phyloP scores from a whole-genome alignment of 1,284 basidiomycete species.

The Cutaneotrichosporon sp. region DNA sequence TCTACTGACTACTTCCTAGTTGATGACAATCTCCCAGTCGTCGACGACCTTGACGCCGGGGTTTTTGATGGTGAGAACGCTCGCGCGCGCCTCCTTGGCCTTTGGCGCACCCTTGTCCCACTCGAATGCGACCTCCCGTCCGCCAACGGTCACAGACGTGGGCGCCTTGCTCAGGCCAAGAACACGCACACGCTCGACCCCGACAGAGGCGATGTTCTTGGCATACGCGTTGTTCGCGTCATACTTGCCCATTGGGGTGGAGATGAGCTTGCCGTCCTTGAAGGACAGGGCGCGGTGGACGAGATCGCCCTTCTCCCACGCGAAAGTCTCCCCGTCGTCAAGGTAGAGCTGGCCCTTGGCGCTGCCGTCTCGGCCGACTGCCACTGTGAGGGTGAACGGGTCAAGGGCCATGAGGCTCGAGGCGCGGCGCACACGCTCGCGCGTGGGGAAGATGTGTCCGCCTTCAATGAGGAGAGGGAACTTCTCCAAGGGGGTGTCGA shows the following conservation, averaged over 20 bases:
- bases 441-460: slow-evolving; percentile 82
- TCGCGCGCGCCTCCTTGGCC: slow-evolving; percentile 55
- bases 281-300: slow-evolving; percentile 76
- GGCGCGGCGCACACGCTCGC: slow-evolving; percentile 79
- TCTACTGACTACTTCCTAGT: background rate
- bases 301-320: slow-evolving; percentile 70
- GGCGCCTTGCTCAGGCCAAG: slow-evolving; percentile 64
- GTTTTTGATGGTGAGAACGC: slow-evolving; percentile 69
- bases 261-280: slow-evolving; percentile 47
- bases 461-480: slow-evolving; percentile 85
- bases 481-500: slow-evolving; percentile 70
- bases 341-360: slow-evolving; percentile 86
- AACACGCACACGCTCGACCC: slow-evolving; percentile 74
- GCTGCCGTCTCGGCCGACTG: slow-evolving; percentile 61
- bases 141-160: slow-evolving; percentile 53
- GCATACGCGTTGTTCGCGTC: slow-evolving; percentile 69
- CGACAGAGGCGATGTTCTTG: slow-evolving; percentile 59
- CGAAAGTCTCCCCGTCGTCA: slow-evolving; percentile 87
- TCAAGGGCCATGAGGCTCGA: slow-evolving; percentile 84
- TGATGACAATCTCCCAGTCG: slow-evolving; percentile 62
- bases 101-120: slow-evolving; percentile 22
- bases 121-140: slow-evolving; percentile 51
- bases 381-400: slow-evolving; percentile 87
- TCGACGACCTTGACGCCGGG: slow-evolving; percentile 61
- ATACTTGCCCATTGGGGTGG: slow-evolving; percentile 9